Conservation (phyloP, 495 filamentous ascomycete genomes). For the Hypoxylon intermedium region DNA sequence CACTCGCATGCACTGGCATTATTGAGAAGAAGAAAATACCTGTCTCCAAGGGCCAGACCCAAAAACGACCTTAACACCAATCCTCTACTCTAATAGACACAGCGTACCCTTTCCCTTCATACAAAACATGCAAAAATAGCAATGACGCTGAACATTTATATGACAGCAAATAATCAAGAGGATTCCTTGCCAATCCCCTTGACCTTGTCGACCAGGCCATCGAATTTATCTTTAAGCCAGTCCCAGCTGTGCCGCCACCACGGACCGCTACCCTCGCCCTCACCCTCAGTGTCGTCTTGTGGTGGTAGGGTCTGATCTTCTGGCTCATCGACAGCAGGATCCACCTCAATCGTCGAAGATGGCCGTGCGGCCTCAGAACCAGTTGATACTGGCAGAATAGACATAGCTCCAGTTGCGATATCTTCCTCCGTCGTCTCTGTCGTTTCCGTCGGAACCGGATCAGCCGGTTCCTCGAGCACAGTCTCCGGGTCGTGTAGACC, state of each 20-base stretch:
- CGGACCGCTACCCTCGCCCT: slow-evolving; percentile 24
- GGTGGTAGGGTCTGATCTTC: slow-evolving; percentile 31
- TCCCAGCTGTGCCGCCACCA: slow-evolving; percentile 50
- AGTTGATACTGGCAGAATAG: slow-evolving; percentile 21
- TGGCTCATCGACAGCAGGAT: slow-evolving; percentile 19
- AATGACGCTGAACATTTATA: not conserved
- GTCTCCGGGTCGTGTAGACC: slow-evolving; percentile 64
- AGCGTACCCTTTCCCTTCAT: not conserved
- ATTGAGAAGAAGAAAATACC: not conserved
- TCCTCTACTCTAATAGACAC: not conserved
- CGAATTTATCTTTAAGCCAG: slow-evolving; percentile 58
- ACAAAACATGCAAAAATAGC: not conserved
- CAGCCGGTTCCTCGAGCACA: slow-evolving; percentile 41
- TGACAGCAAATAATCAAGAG: not conserved
- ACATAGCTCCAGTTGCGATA: slow-evolving; percentile 14
- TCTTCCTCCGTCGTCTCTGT: slow-evolving; percentile 21
- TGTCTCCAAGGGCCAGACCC: not conserved
- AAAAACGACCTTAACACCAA: not conserved
- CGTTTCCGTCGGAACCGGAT: slow-evolving; percentile 40
- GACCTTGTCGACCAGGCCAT: slow-evolving; percentile 50
- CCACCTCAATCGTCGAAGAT: slow-evolving; percentile 23
- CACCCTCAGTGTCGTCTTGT: slow-evolving; percentile 25
- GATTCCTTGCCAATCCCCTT: slow-evolving; percentile 28
- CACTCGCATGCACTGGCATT: not conserved
- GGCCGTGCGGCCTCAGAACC: slow-evolving; percentile 7